phyloP scores from a whole-genome alignment of 2,329 filamentous ascomycete species.

The Neonectria faginata region DNA sequence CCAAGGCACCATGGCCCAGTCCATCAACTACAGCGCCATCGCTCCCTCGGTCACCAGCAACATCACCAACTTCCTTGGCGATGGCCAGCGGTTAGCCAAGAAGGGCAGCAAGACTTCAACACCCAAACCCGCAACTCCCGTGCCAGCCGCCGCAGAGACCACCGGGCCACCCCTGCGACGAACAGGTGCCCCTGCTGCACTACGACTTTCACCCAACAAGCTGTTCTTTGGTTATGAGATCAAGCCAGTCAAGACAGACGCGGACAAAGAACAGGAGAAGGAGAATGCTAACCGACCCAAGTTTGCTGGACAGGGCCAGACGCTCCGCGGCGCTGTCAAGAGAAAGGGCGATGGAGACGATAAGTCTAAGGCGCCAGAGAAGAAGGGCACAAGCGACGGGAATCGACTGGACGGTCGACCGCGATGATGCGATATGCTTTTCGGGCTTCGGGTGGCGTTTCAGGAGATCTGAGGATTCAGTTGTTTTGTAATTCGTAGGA shows the following conservation, averaged over 20 bases:
- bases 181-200: conserved; percentile 85
- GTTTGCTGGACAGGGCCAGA: conserved; percentile 88
- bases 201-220: conserved; percentile 87
- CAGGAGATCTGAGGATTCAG: conserved; percentile 28
- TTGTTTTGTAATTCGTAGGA: conserved; percentile 3
- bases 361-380: conserved; percentile 60
- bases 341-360: conserved; percentile 71
- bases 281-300: conserved; percentile 74
- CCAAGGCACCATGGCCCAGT: conserved; percentile 94
- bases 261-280: conserved; percentile 75
- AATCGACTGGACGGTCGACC: conserved; percentile 59
- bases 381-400: conserved; percentile 59
- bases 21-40: conserved; percentile 96
- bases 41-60: conserved; percentile 79
- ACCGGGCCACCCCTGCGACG: conserved; percentile 54
- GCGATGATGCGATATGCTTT: conserved; percentile 36
- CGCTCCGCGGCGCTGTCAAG: conserved; percentile 76
- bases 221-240: conserved; percentile 97
- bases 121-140: conserved; percentile 79
- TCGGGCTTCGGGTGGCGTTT: conserved; percentile 43
- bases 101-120: conserved; percentile 75
- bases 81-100: conserved; percentile 88
- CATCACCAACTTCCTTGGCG: conserved; percentile 81
- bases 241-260: conserved; percentile 85
- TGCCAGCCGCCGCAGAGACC: conserved; percentile 54